These are phyloP conservation scores for Fusarium stilboides DNA, from an alignment of 2,329 filamentous ascomycete genomes.

Conservation along the genomic window DNA sequence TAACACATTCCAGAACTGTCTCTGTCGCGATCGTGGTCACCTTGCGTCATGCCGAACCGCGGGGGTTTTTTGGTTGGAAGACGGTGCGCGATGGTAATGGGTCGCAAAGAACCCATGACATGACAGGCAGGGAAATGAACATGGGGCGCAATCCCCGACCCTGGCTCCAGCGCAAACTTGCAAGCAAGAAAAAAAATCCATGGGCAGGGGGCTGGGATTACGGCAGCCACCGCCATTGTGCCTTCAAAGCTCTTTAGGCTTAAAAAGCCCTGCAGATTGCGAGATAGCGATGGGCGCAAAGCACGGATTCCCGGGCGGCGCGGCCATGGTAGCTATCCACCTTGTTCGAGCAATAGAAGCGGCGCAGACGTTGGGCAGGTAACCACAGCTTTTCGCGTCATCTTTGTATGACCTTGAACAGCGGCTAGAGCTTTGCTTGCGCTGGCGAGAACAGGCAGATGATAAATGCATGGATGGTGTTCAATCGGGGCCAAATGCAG, in stretches of 20 bases:
- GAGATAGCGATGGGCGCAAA: constrained; percentile 39
- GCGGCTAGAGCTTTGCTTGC: constrained; percentile 16
- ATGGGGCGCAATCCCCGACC: constrained; percentile 35
- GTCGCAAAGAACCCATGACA: constrained; percentile 47
- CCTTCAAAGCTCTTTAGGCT: constrained; percentile 44
- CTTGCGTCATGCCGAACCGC: constrained; percentile 49
- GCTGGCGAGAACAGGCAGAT: constrained; percentile 14
- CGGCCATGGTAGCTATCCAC: constrained; percentile 23
- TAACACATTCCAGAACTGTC: constrained; percentile 43
- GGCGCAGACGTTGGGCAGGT: constrained; percentile 23
- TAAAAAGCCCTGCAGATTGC: constrained; percentile 43
- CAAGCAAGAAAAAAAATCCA: constrained; percentile 35
- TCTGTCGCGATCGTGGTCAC: constrained; percentile 35
- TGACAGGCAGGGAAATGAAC: constrained; percentile 43
- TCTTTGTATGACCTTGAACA: constrained; percentile 11
- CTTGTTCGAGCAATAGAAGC: constrained; percentile 33
- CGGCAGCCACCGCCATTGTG: constrained; percentile 45
- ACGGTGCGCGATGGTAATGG: constrained; percentile 37
- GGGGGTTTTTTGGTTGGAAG: constrained; percentile 39
- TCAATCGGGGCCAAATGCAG: constrained; percentile 20
- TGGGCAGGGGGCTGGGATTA: constrained; percentile 39
- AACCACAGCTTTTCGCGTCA: constrained; percentile 12
- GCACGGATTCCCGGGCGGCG: constrained; percentile 42
- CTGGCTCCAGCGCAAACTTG: constrained; percentile 35
- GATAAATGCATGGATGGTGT: neutral